A percentile compares a stretch with the other conserved stretches of the same genome.
These are phyloP conservation scores for Hemileia vastatrix DNA, from an alignment of 1,284 basidiomycete species.

Conservation along the genomic window DNA sequence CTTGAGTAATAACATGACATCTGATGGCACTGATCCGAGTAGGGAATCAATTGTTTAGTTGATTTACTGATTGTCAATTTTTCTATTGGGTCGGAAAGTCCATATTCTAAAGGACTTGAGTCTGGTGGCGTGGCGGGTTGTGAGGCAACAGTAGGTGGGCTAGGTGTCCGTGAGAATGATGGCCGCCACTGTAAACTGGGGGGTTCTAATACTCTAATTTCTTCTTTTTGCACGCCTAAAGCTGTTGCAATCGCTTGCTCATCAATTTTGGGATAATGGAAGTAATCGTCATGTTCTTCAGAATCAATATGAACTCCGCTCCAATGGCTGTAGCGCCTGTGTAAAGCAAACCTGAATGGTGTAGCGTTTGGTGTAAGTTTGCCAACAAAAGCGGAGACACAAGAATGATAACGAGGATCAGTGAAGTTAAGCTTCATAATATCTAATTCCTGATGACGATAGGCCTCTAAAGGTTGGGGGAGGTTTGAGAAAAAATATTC, in stretches of 20 bases:
- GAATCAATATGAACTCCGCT: background rate
- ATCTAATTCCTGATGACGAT: conserved; percentile 47
- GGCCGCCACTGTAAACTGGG: too few species aligned
- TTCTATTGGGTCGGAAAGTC: too few species aligned
- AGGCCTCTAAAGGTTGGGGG: conserved; percentile 39
- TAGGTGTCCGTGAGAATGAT: too few species aligned
- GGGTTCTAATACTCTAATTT: too few species aligned
- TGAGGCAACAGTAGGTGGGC: too few species aligned
- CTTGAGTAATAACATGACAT: too few species aligned
- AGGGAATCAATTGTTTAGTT: too few species aligned
- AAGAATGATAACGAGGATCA: conserved; percentile 47
- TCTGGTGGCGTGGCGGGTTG: too few species aligned
- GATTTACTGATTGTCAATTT: too few species aligned
- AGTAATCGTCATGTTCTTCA: conserved; percentile 11
- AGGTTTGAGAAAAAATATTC: conserved; percentile 34
- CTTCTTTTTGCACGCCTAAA: too few species aligned
- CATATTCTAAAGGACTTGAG: too few species aligned
- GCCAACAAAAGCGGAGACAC: conserved; percentile 47
- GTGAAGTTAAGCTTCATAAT: conserved; percentile 49
- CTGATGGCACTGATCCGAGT: too few species aligned
- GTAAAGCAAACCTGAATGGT: conserved; percentile 45
- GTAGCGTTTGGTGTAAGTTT: conserved; percentile 46
- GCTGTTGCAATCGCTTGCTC: background rate
- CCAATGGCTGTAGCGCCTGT: conserved; percentile 28
- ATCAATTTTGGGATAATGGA: conserved; percentile 5